These are phyloP conservation scores for Ceratonia siliqua DNA, from an alignment of 306 rosid species.

Conservation along the genomic window DNA sequence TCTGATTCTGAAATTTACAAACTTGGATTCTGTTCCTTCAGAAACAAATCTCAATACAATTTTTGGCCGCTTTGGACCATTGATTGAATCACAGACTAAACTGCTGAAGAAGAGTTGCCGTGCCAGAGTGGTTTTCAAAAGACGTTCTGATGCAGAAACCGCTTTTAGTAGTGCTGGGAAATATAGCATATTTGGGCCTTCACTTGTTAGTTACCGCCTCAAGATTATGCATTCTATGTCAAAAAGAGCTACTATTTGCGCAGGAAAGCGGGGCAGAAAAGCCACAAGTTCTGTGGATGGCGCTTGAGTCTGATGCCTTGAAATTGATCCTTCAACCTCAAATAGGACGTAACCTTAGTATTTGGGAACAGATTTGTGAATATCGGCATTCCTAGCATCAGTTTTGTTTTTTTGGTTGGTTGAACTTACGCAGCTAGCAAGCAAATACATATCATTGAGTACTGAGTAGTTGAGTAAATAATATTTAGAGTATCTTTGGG, in stretches of 20 bases:
- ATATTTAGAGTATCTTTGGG: constrained; percentile 25
- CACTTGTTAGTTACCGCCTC: constrained; percentile 76
- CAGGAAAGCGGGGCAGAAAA: constrained; percentile 43
- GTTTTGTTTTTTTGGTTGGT: constrained; percentile 12
- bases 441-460: constrained; percentile 36
- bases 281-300: constrained; percentile 27
- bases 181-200: constrained; percentile 74
- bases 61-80: constrained; percentile 57
- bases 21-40: constrained; percentile 60
- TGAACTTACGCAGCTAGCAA: constrained; percentile 23
- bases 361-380: not conserved
- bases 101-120: constrained; percentile 59
- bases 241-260: constrained; percentile 21
- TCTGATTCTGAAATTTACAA: constrained; percentile 62
- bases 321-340: constrained; percentile 1
- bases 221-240: constrained; percentile 48
- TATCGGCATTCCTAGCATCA: not conserved
- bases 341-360: not conserved
- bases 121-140: constrained; percentile 69
- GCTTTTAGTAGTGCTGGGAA: constrained; percentile 90
- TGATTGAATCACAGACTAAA: constrained; percentile 65
- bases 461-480: constrained; percentile 11
- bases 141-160: constrained; percentile 60
- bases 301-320: constrained; percentile 31
- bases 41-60: constrained; percentile 53